Base-by-base conservation (phyloP, 2,329 filamentous ascomycete species). In the Exophiala dermatitidis region DNA sequence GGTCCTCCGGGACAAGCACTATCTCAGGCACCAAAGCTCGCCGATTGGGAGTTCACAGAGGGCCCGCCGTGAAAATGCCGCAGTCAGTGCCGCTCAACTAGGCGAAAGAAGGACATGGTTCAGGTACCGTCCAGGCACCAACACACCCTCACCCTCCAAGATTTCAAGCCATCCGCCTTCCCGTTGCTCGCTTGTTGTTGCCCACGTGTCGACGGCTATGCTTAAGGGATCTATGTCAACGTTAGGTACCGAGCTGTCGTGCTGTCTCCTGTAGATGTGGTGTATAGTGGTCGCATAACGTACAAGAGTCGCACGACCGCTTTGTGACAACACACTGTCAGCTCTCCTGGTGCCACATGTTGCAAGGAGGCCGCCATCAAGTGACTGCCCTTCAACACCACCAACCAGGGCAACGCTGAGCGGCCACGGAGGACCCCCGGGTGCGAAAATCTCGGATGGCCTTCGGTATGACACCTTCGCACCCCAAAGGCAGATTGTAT, bases 111-210 rank as follows among this genome's bases (percentile, higher is more conserved):
- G 56, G 60, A 38, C 46, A 54, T 54, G 58, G 50, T 58, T 53
- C 60, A 62, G 60, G 60, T 45, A 59, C 57, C 46, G 50, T 26
- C 28, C 38, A 41, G 44, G 51, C 54, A 57, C 50, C 30, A 33
- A 9, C 54, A 59, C 53, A 57, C 57, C 54, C 32, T 28, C 38
- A 28, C 36, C 36, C 19, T 12, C 7, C 36, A 38, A 38, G 38
- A 41, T 5, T 28, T 48, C 51, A 44, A 52, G 45, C 50, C 45
- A 50, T 32, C 46, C 43, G 52, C 31, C 44, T 42, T 36, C 46
- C 50, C 47, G 29, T 50, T 40, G 44, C 34, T 60, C 55, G 58
- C 49, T 49, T 56, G 56, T 37, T 33, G 36, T 46, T 54, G 33
- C 53, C 58, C 58, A 60, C 58, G 58, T 60, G 58, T 58, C 19